Percentiles rank a stretch among this genome's conserved stretches.
Conservation (phyloP, 176 grass and related monocot species). For the Zoysia pacifica region DNA sequence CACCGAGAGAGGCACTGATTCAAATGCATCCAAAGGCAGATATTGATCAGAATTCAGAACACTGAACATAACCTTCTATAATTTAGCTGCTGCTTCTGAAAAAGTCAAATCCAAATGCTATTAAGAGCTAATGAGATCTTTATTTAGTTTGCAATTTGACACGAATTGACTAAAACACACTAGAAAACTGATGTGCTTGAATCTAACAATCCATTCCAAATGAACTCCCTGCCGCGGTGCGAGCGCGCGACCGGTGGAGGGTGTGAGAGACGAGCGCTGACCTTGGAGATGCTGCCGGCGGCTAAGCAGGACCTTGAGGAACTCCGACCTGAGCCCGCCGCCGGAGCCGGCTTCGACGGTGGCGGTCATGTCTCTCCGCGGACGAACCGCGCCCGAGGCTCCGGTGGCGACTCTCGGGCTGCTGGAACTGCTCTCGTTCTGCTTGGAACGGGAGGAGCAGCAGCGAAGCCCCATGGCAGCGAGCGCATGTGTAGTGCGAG, state of each 20-base stretch:
- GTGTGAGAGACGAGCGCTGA: not conserved
- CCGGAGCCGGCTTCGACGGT: not conserved
- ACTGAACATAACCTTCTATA: not conserved
- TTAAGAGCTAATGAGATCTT: not conserved
- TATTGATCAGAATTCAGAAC: not conserved
- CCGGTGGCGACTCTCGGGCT: not conserved
- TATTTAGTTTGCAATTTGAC: not conserved
- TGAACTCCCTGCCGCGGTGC: not conserved
- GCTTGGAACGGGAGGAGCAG: not conserved
- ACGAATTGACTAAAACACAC: not conserved
- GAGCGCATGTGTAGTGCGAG: no score
- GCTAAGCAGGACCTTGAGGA: slow-evolving; percentile 54
- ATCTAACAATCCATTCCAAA: not conserved
- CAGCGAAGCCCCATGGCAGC: not conserved
- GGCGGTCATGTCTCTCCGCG: slow-evolving; percentile 36
- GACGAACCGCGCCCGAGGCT: not conserved
- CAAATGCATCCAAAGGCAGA: slow-evolving; percentile 5
- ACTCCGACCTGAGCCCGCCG: slow-evolving; percentile 46
- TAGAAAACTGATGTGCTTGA: not conserved
- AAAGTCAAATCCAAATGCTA: not conserved
- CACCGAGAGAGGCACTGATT: slow-evolving; percentile 55
- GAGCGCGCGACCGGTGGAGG: not conserved
- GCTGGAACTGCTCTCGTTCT: not conserved
- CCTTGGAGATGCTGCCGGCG: slow-evolving; percentile 45
- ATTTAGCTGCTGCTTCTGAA: not conserved